Base-by-base conservation (phyloP, 106 monocot genomes). In the Apostasia shenzhenica region DNA sequence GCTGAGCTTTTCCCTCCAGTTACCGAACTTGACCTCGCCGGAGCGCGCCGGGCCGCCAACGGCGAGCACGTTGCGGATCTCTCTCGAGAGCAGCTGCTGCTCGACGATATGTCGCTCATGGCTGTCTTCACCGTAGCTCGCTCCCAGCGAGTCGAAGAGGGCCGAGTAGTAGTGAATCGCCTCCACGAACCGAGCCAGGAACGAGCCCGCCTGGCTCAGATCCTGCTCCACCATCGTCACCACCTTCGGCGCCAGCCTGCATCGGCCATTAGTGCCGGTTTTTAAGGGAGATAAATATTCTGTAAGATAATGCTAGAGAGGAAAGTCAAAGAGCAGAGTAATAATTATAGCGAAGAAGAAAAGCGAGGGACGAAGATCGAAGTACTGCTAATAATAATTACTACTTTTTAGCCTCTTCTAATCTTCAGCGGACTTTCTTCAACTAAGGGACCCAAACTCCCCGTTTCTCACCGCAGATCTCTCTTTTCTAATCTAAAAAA, bases 161-260 rank as follows among this genome's bases (percentile, higher is more conserved):
- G 94, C 94, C 2, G 94, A 95, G 73, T 95, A 95, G 80, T 95
- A 95, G 78, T 95, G 94, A 60, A 95, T 91, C 45, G 94, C 94
- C 72, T 95, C 94, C 42, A 95, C 94, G 75, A 95, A 95, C 46
- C 94, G 81, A 0, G 88, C 76, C 43, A 95, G 77, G 78, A 95
- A 95, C 38, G 88, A 68, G 47, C 94, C 94, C n/a, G 83, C 77
- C 45, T 83, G 94, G 79, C 85, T 91, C 67, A 95, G 77, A 59
- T 95, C 94, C 61, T 91, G 94, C 72, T 95, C 94, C 70, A 95
- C 94, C 78, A 95, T 95, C 47, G 94, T 95, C 72, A 95, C 91
- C 73, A 94, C 94, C 74, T 94, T 94, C 7, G 94, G 94, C 71
- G 79, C 74, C 75, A 94, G 69, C 84, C 94, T 94, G 67, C 2